Base-by-base conservation (phyloP, 2,329 filamentous ascomycete species). In the Calycina herbarum region DNA sequence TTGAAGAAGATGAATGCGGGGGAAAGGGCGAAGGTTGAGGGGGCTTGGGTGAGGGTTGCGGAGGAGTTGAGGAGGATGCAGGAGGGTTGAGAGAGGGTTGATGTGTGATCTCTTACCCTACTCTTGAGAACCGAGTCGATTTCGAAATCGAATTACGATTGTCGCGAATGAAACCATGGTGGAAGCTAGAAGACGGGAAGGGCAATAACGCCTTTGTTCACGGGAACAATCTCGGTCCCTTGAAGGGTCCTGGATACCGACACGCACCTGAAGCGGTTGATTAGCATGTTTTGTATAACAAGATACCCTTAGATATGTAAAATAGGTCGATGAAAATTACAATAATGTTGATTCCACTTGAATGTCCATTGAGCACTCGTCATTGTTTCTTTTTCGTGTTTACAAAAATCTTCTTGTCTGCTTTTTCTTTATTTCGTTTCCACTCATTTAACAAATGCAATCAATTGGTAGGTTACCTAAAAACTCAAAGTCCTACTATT, bases 1-100 rank as follows among this genome's bases (percentile, higher is more conserved):
- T 79, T 98, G 71, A 82, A 70, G 63, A 75, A 73, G 69, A 76
- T 76, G 71, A 73, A 56, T 51, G 45, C n/a, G 8, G 38, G 45
- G 40, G 75, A 77, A 63, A 73, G 65, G 61, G 62, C 48, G 6
- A 73, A 67, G 67, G 66, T 77, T 67, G 72, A 73, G 64, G 73
- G 64, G 6, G 66, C 68, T 66, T 72, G 66, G 15, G 67, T 67
- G 57, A 72, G 63, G 57, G 73, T 77, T 4, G 60, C 69, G 51
- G 66, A 35, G 48, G 74, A 75, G 61, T 67, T 76, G 67, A 67
- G 60, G 61, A 72, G 58, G 61, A 65, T 74, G 66, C 62, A 38
- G 27, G 48, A 42, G 54, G 13, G 33, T 11, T 63, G 29, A 62
- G 8, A 24, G 42, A 13, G 3, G 38, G n/a, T 13, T 59, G 54